Evolutionary conservation across 768 basidiomycete species (phyloP).

Genomic region (Hirschioporus abietinus): DNA sequence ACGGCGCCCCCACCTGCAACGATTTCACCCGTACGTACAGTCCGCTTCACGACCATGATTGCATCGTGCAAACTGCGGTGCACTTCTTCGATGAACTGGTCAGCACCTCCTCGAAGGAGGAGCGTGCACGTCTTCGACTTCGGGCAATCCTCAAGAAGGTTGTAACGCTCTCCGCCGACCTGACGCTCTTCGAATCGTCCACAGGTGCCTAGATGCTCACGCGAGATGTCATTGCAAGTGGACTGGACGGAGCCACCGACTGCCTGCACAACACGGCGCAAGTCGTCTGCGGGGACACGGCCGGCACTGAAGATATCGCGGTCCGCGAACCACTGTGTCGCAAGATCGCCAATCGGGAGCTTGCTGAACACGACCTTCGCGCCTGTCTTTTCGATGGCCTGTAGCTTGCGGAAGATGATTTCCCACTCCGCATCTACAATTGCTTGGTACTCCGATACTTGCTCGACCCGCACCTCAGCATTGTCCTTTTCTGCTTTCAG

Average conservation of each 20-base stretch:
- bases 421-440: slow-evolving; percentile 99
- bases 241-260: slow-evolving; percentile 94
- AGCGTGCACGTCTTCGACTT: slow-evolving; percentile 95
- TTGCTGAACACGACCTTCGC: slow-evolving; percentile 98
- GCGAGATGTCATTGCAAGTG: slow-evolving; percentile 87
- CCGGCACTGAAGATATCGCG: slow-evolving; percentile 99
- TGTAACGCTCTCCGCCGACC: slow-evolving; percentile 95
- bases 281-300: slow-evolving; percentile 83
- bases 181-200: slow-evolving; percentile 90
- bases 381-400: slow-evolving; percentile 92
- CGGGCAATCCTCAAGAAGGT: slow-evolving; percentile 89
- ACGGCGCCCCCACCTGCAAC: slow-evolving; percentile 98
- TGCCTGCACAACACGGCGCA: slow-evolving; percentile 92
- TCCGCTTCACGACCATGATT: slow-evolving; percentile 99
- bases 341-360: slow-evolving; percentile 96
- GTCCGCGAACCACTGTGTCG: slow-evolving; percentile 99
- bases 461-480: slow-evolving; percentile 95
- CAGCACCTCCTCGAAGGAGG: slow-evolving; percentile 90
- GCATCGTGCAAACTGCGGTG: slow-evolving; percentile 97
- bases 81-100: slow-evolving; percentile 98
- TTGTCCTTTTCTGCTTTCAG: slow-evolving; percentile 99
- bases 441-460: slow-evolving; percentile 96
- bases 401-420: slow-evolving; percentile 96
- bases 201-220: slow-evolving; percentile 91
- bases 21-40: slow-evolving; percentile 91